A percentile compares a stretch with the other conserved stretches of the same genome.
Conservation (phyloP, 2,329 filamentous ascomycete genomes). For the Septoria petroselini region DNA sequence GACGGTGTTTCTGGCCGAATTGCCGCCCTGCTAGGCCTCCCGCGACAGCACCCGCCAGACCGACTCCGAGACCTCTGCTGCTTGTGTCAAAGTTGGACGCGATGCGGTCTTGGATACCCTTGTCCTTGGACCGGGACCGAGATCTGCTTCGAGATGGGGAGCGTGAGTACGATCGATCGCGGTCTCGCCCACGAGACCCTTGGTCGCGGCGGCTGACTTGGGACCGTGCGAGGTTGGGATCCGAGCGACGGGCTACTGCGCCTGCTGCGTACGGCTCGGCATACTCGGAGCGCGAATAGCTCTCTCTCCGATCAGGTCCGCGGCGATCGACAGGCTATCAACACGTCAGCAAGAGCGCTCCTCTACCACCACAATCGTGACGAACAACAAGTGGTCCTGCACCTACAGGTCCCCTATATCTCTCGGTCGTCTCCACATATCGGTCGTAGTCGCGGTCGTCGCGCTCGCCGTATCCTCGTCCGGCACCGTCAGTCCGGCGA, state of each 20-base stretch:
- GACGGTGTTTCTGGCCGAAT: conserved; percentile 34
- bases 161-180: conserved; percentile 26
- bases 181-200: conserved; percentile 20
- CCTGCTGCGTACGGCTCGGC: conserved; percentile 27
- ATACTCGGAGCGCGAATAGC: conserved; percentile 21
- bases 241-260: conserved; percentile 31
- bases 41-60: conserved; percentile 37
- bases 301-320: conserved; percentile 25
- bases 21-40: conserved; percentile 37
- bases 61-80: conserved; percentile 34
- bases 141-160: conserved; percentile 28
- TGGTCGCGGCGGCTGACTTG: conserved; percentile 22
- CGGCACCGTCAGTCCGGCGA: conserved; percentile 22
- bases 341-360: conserved; percentile 21
- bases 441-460: conserved; percentile 31
- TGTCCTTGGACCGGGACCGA: conserved; percentile 19
- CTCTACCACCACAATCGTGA: conserved; percentile 18
- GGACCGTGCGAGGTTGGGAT: conserved; percentile 26
- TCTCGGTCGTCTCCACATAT: conserved; percentile 34
- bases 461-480: conserved; percentile 31
- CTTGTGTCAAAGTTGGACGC: conserved; percentile 37
- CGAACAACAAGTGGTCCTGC: conserved; percentile 31
- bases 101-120: conserved; percentile 31
- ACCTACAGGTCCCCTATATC: conserved; percentile 37
- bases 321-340: conserved; percentile 29